Evolutionary conservation across 805 yeast species (phyloP), one percentile per base, ranked within the genome.

Genomic region (Zygotorulaspora chibaensis): DNA sequence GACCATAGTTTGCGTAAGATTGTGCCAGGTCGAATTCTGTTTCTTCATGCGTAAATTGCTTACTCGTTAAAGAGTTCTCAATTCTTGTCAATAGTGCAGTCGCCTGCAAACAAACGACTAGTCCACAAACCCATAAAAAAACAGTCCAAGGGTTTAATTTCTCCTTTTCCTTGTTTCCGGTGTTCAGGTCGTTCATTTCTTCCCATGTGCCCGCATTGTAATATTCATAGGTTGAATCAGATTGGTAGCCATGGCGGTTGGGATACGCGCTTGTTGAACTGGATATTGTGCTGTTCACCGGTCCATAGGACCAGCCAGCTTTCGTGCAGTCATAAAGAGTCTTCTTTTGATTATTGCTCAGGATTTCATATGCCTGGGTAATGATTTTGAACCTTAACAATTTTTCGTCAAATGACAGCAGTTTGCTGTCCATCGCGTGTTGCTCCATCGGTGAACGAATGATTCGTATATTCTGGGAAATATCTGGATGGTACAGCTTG

Each of bases 401-500:
- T 36, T 63, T 79, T 67, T 50, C 70, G 8, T 51, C 52, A 2
- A 33, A 8, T 1, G 58, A 39, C 23, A 61, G 40, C 17, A 53
- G 42, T 18, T 37, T 41, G 2, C 31, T 39, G 8, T 50, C 49
- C 44, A 35, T 51, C 20, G 35, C 29, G 15, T 35, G 15, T 28
- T 45, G 44, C 3, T 43, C 40, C 11, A 48, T 33, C 3, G 53
- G 48, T n/a, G 52, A 42, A 23, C 46, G 31, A 15, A 47, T 48
- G 3, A 77, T 61, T 3, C 51, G 47, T 11, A 53, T 45, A 28
- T 63, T 61, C 13, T 56, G 48, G 2, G 71, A 56, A 2, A 75
- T 61, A 59, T 89, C 97, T 0, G 97, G 96, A 61, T 89, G 96
- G 56, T 89, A 89, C 8, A 81, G 59, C 62, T 84, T 86, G 9